A percentile compares a stretch with the other conserved stretches of the same genome.
Conservation (phyloP, 345 rosid species). For the Murraya koenigii region DNA sequence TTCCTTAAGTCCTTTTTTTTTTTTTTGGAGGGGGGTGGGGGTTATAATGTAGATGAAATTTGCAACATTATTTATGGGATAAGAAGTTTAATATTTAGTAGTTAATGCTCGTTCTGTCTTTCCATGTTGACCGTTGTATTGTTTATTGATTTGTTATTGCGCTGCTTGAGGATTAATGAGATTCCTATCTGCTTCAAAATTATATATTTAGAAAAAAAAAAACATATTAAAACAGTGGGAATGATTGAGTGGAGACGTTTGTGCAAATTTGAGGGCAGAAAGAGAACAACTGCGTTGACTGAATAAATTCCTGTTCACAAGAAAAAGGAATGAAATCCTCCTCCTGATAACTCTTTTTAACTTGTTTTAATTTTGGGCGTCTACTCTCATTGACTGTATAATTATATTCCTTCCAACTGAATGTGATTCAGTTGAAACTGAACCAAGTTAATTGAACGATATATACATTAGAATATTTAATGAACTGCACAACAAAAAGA, state of each 20-base stretch:
- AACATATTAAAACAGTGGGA: no score
- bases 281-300: not conserved
- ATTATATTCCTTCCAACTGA: no score
- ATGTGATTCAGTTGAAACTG: no score
- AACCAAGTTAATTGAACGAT: not conserved
- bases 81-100: not conserved
- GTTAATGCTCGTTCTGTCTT: not conserved
- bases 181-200: no score
- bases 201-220: no score
- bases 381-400: not conserved
- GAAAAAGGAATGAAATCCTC: not conserved
- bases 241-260: not conserved
- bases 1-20: no score
- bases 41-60: constrained; percentile 1
- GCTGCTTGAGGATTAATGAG: no score
- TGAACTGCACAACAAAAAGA: not conserved
- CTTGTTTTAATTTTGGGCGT: not conserved
- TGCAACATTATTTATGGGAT: not conserved
- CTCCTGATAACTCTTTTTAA: not conserved
- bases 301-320: not conserved
- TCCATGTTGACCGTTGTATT: not conserved
- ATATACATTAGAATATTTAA: no score
- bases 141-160: no score
- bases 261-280: not conserved
- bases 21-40: no score